Percentiles rank a stretch among this genome's conserved stretches.
phyloP scores from a whole-genome alignment of 805 yeast species.

The Starmerella kuoi region DNA sequence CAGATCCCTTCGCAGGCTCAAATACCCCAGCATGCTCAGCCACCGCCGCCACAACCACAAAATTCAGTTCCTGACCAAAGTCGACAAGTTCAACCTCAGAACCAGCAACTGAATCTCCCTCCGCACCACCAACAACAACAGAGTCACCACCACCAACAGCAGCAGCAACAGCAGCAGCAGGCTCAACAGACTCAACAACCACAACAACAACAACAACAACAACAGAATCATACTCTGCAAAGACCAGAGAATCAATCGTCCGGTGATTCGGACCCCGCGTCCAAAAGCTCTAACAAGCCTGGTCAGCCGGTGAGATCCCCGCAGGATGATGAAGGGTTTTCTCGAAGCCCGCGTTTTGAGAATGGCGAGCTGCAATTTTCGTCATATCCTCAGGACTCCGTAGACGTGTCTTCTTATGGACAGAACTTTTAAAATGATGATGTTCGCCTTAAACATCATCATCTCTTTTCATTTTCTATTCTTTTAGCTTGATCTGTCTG shows the following conservation, averaged over 20 bases:
- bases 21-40: neutral
- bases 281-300: no score
- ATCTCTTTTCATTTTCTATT: no score
- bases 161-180: neutral
- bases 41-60: slow-evolving; percentile 5
- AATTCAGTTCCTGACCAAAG: no score
- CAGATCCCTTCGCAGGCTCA: neutral
- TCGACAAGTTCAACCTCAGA: slow-evolving; percentile 1
- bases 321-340: neutral
- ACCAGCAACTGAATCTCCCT: slow-evolving; percentile 15
- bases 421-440: no score
- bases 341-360: neutral
- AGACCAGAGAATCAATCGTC: no score
- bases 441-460: no score
- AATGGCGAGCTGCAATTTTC: neutral
- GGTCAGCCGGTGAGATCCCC: no score
- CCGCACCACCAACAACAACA: slow-evolving; percentile 13
- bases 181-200: neutral
- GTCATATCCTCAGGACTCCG: neutral
- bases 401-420: no score
- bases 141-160: no score
- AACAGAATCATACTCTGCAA: neutral
- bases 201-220: neutral
- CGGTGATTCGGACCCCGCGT: no score
- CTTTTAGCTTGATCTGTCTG: no score